Evolutionary conservation across 2,329 filamentous ascomycete species (phyloP).

Genomic region (Aspergillus latus): DNA sequence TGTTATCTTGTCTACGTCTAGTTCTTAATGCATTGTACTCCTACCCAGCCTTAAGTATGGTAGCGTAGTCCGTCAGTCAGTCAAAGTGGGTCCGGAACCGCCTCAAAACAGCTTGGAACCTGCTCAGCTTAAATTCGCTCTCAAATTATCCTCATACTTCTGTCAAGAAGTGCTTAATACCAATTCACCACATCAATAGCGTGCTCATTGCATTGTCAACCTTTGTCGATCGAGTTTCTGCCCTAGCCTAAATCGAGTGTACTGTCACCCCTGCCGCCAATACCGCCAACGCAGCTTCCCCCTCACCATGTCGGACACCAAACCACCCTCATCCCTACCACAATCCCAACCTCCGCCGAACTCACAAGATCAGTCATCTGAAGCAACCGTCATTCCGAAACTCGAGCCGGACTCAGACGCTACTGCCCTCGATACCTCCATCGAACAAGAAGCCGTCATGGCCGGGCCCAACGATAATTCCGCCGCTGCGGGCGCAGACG

Average conservation of each 20-base stretch:
- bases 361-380: conserved; percentile 13
- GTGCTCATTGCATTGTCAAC: neutral
- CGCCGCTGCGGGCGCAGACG: conserved; percentile 21
- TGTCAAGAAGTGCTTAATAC: neutral
- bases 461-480: conserved; percentile 24
- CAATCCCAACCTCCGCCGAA: conserved; percentile 17
- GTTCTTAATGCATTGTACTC: neutral
- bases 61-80: neutral
- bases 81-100: conserved; percentile 6
- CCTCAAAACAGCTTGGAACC: neutral
- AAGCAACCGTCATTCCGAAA: conserved; percentile 22
- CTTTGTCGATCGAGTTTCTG: neutral
- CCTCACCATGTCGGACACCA: conserved; percentile 33
- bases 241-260: neutral
- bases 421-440: conserved; percentile 33
- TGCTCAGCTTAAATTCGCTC: conserved; percentile 3
- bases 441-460: conserved; percentile 42
- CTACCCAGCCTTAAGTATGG: neutral
- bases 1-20: neutral
- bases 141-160: neutral
- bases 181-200: neutral
- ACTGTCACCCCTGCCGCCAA: conserved; percentile 19
- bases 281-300: conserved; percentile 3
- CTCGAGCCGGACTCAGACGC: conserved; percentile 28
- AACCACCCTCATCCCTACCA: conserved; percentile 29